Evolutionary conservation across 495 filamentous ascomycete genomes (phyloP).

Genomic region (Penicillium ucsense): DNA sequence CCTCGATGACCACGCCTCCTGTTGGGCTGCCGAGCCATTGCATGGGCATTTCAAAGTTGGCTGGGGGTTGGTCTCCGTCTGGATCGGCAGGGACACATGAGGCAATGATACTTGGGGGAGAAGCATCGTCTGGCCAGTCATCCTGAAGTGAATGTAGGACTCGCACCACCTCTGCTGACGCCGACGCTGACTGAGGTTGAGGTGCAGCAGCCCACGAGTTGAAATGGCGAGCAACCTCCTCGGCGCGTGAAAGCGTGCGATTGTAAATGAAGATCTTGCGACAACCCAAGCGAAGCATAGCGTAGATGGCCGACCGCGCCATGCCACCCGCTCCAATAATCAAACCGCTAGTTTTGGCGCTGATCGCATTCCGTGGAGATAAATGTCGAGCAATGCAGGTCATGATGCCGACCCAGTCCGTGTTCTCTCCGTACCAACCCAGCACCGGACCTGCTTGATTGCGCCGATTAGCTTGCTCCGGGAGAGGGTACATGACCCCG

Average conservation of each 20-base stretch:
- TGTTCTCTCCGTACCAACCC: slow-evolving; percentile 76
- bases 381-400: slow-evolving; percentile 63
- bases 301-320: slow-evolving; percentile 71
- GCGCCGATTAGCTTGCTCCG: slow-evolving; percentile 50
- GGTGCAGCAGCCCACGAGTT: slow-evolving; percentile 45
- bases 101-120: slow-evolving; percentile 64
- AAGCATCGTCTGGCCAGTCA: slow-evolving; percentile 54
- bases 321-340: slow-evolving; percentile 77
- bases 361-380: slow-evolving; percentile 69
- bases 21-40: slow-evolving; percentile 70
- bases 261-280: slow-evolving; percentile 74
- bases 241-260: slow-evolving; percentile 50
- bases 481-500: slow-evolving; percentile 55
- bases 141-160: slow-evolving; percentile 50
- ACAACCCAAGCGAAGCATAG: slow-evolving; percentile 68
- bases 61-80: slow-evolving; percentile 50
- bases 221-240: slow-evolving; percentile 63
- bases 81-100: slow-evolving; percentile 67
- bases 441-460: slow-evolving; percentile 54
- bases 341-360: slow-evolving; percentile 56
- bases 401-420: slow-evolving; percentile 71
- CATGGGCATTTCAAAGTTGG: slow-evolving; percentile 65
- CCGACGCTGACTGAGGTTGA: slow-evolving; percentile 10
- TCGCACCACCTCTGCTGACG: slow-evolving; percentile 42
- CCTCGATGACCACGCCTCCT: slow-evolving; percentile 72